phyloP scores from a whole-genome alignment of 1,284 basidiomycete species.

The Ustilago lituana region DNA sequence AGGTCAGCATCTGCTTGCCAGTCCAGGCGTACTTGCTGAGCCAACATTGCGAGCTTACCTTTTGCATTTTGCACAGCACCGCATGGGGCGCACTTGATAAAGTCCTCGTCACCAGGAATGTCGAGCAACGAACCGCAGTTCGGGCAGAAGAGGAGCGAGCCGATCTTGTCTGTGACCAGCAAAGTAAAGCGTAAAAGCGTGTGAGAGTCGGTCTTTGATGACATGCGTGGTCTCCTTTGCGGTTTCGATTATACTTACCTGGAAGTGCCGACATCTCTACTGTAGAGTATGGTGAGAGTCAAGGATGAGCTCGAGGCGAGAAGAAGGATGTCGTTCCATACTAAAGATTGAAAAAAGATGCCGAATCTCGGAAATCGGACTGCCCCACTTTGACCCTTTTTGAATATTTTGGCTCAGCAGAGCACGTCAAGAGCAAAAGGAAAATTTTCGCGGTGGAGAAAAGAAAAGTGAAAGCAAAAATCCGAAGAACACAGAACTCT shows the following conservation, averaged over 20 bases:
- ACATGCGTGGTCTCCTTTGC: no score
- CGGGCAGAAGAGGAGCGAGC: conserved; percentile 92
- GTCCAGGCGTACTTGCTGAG: no score
- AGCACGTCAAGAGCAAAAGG: not conserved
- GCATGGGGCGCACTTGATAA: conserved; percentile 88
- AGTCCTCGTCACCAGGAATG: conserved; percentile 80
- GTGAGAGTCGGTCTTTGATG: no score
- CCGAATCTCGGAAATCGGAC: conserved; percentile 36
- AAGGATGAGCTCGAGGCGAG: not conserved
- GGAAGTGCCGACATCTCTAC: conserved; percentile 28
- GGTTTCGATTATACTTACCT: no score
- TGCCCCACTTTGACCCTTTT: conserved; percentile 10
- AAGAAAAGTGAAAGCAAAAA: conserved; percentile 12
- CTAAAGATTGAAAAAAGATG: conserved; percentile 18
- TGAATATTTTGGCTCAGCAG: conserved; percentile 2
- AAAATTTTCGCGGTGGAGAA: conserved; percentile 38
- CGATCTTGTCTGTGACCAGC: conserved; percentile 69
- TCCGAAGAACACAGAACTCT: conserved; percentile 15
- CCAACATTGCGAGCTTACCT: no score
- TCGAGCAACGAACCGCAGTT: conserved; percentile 89
- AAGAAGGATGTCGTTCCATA: conserved; percentile 3
- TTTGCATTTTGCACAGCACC: conserved; percentile 78
- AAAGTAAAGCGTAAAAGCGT: no score
- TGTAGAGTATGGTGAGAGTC: not conserved
- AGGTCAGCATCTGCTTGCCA: not conserved